A percentile compares a stretch with the other conserved stretches of the same genome.
These are phyloP conservation scores for Mortierella sp. DNA, from an alignment of 371 early-diverging fungal genomes.

Conservation along the genomic window DNA sequence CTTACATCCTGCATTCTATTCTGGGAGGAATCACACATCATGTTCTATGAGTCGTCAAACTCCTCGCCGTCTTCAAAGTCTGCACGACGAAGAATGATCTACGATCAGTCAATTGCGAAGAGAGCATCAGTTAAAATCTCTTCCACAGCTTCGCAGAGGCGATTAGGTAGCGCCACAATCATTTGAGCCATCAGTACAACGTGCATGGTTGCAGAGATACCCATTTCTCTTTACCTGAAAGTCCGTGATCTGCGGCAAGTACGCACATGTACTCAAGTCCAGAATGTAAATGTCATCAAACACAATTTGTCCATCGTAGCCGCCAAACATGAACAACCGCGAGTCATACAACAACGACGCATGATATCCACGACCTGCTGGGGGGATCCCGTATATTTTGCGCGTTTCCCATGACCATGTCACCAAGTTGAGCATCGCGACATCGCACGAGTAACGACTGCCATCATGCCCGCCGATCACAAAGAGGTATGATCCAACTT, in stretches of 20 bases:
- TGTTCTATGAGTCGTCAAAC: too few relatives aligned
- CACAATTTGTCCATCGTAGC: constrained; percentile 84
- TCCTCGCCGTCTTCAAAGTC: too few relatives aligned
- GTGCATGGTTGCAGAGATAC: too few relatives aligned
- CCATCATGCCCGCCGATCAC: constrained; percentile 91
- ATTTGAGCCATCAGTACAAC: too few relatives aligned
- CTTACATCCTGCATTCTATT: too few relatives aligned
- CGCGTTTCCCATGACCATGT: constrained; percentile 86
- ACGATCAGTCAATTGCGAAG: too few relatives aligned
- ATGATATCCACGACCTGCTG: constrained; percentile 85
- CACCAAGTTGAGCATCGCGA: constrained; percentile 84
- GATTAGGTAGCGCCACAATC: background rate
- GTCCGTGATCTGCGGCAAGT: constrained; percentile 76
- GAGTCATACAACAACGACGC: constrained; percentile 82
- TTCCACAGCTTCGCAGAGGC: too few relatives aligned
- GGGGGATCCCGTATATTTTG: constrained; percentile 75
- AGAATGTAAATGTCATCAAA: constrained; percentile 86
- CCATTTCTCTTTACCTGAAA: constrained; percentile 56
- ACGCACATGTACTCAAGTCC: constrained; percentile 84
- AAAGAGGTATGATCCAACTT: constrained; percentile 90
- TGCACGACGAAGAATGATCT: too few relatives aligned
- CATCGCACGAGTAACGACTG: constrained; percentile 78
- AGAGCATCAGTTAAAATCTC: too few relatives aligned
- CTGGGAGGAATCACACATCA: too few relatives aligned
- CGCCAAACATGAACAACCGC: constrained; percentile 85